Evolutionary conservation across 768 basidiomycete species (phyloP).

Genomic region (Lenzites betulinus): DNA sequence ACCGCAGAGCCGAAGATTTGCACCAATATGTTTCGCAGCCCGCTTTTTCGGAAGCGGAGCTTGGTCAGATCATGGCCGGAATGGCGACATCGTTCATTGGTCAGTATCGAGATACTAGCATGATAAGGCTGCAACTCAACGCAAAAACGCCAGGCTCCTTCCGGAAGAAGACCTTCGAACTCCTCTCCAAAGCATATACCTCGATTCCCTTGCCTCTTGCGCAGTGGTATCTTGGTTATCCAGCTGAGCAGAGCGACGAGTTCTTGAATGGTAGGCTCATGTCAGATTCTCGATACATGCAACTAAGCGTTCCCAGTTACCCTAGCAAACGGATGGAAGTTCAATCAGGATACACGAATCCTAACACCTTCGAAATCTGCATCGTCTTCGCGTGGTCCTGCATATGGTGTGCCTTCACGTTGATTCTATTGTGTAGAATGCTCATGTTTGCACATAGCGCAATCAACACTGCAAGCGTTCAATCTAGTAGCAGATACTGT

Average conservation of each 20-base stretch:
- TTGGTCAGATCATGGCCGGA: constrained; percentile 46
- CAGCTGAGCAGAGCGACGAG: constrained; percentile 33
- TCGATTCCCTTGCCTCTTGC: constrained; percentile 58
- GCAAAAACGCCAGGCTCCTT: constrained; percentile 50
- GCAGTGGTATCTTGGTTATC: constrained; percentile 57
- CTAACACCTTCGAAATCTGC: constrained; percentile 40
- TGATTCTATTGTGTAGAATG: neutral
- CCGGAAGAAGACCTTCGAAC: constrained; percentile 53
- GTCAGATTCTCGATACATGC: neutral
- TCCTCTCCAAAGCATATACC: constrained; percentile 66
- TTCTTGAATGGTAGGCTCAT: constrained; percentile 34
- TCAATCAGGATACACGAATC: constrained; percentile 46
- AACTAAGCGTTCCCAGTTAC: constrained; percentile 37
- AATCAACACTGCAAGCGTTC: constrained; percentile 52
- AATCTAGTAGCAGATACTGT: constrained; percentile 56
- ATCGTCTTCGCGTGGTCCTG: neutral
- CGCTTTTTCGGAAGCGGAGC: constrained; percentile 47
- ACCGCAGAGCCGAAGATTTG: constrained; percentile 47
- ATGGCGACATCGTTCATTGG: constrained; percentile 56
- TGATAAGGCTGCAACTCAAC: neutral
- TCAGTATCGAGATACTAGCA: constrained; percentile 31
- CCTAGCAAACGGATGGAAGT: constrained; percentile 50
- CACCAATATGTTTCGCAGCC: constrained; percentile 43
- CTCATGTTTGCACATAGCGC: constrained; percentile 27
- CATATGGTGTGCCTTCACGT: constrained; percentile 2